A percentile compares a stretch with the other conserved stretches of the same genome.
Conservation (phyloP, 768 basidiomycete genomes). For the Amanita brunnescens region DNA sequence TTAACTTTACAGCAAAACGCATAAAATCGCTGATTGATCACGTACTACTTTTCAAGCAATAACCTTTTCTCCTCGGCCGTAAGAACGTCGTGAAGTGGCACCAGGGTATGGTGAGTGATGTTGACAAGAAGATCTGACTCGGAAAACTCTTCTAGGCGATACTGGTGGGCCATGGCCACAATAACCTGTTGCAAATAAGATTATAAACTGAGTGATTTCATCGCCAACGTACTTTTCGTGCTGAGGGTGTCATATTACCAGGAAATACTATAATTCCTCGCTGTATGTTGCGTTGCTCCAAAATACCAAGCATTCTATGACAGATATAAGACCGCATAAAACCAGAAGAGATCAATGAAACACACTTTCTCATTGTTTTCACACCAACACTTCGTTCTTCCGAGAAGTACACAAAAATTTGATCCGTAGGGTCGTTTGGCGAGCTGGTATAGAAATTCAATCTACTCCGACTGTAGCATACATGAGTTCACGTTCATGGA, state of each 20-base stretch:
- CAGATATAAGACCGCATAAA: conserved; percentile 5
- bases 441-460: conserved; percentile 89
- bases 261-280: conserved; percentile 94
- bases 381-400: conserved; percentile 94
- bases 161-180: conserved; percentile 78
- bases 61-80: conserved; percentile 77
- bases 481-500: conserved; percentile 6
- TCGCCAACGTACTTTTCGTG: conserved; percentile 63
- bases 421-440: conserved; percentile 53
- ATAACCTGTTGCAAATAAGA: conserved; percentile 57
- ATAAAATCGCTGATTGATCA: conserved; percentile 14
- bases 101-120: conserved; percentile 92
- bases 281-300: conserved; percentile 87
- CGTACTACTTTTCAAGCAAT: conserved; percentile 89
- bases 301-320: conserved; percentile 71
- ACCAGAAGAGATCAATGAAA: conserved; percentile 11
- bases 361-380: conserved; percentile 96
- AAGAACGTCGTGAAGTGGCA: conserved; percentile 88
- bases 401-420: conserved; percentile 94
- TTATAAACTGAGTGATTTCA: conserved; percentile 7
- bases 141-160: conserved; percentile 90
- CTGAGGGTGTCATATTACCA: conserved; percentile 94
- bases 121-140: conserved; percentile 96
- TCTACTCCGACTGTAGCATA: conserved; percentile 59
- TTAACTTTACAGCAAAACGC: conserved; percentile 10